Conservation (phyloP, 176 grass and related monocot genomes). For the Avena insularis region DNA sequence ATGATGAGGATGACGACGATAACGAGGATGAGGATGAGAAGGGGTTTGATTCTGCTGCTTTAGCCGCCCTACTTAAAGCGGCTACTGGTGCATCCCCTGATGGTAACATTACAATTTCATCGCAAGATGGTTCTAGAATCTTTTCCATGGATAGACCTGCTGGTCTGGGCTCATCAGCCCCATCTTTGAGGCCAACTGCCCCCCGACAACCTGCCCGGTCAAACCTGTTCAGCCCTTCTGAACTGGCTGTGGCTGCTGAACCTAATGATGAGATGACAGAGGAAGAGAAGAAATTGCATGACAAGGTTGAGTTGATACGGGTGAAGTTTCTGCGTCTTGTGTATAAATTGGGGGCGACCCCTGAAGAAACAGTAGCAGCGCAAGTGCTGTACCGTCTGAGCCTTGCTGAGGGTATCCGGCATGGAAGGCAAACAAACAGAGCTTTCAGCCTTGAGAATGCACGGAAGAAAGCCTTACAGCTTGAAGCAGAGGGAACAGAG, state of each 20-base stretch:
- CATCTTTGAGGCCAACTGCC: slow-evolving; percentile 59
- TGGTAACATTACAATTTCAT: slow-evolving; percentile 55
- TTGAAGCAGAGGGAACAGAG: slow-evolving; percentile 68
- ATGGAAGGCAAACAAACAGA: slow-evolving; percentile 68
- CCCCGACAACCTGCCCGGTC: slow-evolving; percentile 46
- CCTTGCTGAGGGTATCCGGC: slow-evolving; percentile 76
- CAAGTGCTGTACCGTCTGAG: slow-evolving; percentile 84
- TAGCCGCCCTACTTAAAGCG: slow-evolving; percentile 77
- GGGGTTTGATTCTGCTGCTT: slow-evolving; percentile 68
- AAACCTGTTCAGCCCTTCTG: slow-evolving; percentile 52
- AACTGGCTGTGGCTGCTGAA: slow-evolving; percentile 55
- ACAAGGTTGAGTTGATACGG: slow-evolving; percentile 82
- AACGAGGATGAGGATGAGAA: slow-evolving; percentile 68
- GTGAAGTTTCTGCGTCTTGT: slow-evolving; percentile 92
- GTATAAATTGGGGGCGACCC: slow-evolving; percentile 68
- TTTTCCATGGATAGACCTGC: slow-evolving; percentile 76
- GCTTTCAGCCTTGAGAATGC: slow-evolving; percentile 71
- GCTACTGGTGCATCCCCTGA: slow-evolving; percentile 59
- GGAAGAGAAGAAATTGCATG: slow-evolving; percentile 83
- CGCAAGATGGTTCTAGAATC: slow-evolving; percentile 67
- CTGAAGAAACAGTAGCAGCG: slow-evolving; percentile 67
- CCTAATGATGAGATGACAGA: slow-evolving; percentile 69
- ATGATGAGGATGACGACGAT: slow-evolving; percentile 71
- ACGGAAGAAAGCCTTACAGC: slow-evolving; percentile 68
- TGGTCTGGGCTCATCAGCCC: slow-evolving; percentile 68